phyloP scores from a whole-genome alignment of 371 early-diverging fungal genomes.

The Mucor saturninus region DNA sequence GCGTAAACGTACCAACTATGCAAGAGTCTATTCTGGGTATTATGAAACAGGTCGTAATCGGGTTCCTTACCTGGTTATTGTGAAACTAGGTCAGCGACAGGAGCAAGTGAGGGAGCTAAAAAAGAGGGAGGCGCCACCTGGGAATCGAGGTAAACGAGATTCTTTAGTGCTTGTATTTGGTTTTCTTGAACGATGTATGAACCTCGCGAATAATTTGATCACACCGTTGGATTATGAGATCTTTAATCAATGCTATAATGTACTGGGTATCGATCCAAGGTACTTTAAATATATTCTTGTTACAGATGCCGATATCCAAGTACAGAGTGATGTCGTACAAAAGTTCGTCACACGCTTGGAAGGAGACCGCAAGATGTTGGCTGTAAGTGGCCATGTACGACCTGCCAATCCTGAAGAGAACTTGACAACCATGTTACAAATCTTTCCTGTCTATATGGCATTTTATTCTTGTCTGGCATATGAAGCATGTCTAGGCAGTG shows the following conservation, averaged over 20 bases:
- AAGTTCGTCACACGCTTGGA: conserved; percentile 42
- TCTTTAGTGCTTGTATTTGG: conserved; percentile 44
- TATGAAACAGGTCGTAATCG: conserved; percentile 53
- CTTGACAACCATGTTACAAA: conserved; percentile 53
- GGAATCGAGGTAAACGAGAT: conserved; percentile 56
- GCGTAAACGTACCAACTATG: conserved; percentile 38
- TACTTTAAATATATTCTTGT: conserved; percentile 53
- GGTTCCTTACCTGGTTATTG: conserved; percentile 52
- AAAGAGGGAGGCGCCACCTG: conserved; percentile 20
- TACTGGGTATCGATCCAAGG: conserved; percentile 52
- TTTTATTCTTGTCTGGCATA: conserved; percentile 49
- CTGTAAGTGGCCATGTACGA: conserved; percentile 54
- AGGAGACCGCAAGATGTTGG: conserved; percentile 42
- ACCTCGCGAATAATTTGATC: conserved; percentile 43
- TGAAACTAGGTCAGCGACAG: conserved; percentile 43
- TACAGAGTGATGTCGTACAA: conserved; percentile 41
- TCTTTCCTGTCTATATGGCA: conserved; percentile 49
- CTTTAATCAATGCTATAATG: conserved; percentile 51
- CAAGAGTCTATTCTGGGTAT: conserved; percentile 51
- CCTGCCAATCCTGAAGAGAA: conserved; percentile 55
- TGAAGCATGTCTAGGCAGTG: conserved; percentile 48
- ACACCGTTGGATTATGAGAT: conserved; percentile 53
- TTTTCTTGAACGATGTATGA: conserved; percentile 54
- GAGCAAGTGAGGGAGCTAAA: conserved; percentile 13
- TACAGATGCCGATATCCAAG: conserved; percentile 51